Conservation (phyloP, 1,139 yeast species). For the Saccharomyces uvarum region DNA sequence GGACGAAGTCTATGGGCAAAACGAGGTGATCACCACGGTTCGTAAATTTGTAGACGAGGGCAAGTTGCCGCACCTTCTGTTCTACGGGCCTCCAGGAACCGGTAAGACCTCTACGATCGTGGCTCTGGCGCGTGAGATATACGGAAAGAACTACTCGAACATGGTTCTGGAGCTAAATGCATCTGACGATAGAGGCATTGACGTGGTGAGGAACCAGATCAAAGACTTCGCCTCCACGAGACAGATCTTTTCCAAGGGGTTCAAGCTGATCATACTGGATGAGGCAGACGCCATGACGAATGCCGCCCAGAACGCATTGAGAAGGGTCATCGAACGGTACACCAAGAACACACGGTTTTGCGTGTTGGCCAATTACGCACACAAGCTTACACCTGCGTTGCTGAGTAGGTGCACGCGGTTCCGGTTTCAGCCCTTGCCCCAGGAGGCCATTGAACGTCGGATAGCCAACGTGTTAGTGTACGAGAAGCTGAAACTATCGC, state of each 20-base stretch:
- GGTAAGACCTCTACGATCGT: conserved; percentile 93
- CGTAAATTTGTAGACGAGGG: conserved; percentile 79
- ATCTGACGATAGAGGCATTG: conserved; percentile 93
- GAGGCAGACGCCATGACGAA: conserved; percentile 99
- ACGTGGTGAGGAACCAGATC: conserved; percentile 85
- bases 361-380: conserved; percentile 91
- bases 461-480: conserved; percentile 57
- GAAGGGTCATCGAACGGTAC: conserved; percentile 87
- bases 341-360: conserved; percentile 94
- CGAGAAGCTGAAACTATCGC: conserved; percentile 54
- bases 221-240: conserved; percentile 90
- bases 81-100: conserved; percentile 97
- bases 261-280: conserved; percentile 85
- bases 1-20: conserved; percentile 87
- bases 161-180: conserved; percentile 95
- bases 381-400: conserved; percentile 90
- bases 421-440: conserved; percentile 76
- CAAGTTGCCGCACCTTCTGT: conserved; percentile 76
- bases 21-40: conserved; percentile 73
- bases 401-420: conserved; percentile 91
- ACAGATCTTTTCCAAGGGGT: conserved; percentile 76
- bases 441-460: conserved; percentile 59
- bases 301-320: conserved; percentile 89
- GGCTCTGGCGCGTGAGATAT: conserved; percentile 86
- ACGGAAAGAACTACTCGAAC: conserved; percentile 73